A percentile compares a stretch with the other conserved stretches of the same genome.
These are phyloP conservation scores for Ensete glaucum DNA, from an alignment of 176 grass and related monocot genomes.

Conservation along the genomic window DNA sequence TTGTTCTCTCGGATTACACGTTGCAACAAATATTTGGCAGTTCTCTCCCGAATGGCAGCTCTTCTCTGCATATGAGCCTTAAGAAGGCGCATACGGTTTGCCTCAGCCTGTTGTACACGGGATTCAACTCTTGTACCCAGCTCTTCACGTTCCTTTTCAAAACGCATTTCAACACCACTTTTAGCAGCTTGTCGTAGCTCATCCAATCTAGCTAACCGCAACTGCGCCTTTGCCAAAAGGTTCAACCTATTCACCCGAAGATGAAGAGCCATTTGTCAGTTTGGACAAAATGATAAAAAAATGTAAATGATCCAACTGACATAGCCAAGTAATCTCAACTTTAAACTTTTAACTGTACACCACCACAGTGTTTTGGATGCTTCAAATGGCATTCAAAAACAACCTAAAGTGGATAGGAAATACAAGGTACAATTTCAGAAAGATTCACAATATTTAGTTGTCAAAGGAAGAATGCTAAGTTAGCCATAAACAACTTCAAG, in stretches of 20 bases:
- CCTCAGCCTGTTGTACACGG: slow-evolving; percentile 77
- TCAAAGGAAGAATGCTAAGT: no score
- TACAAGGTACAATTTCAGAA: no score
- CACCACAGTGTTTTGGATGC: no score
- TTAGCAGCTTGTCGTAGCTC: slow-evolving; percentile 81
- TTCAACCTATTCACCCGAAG: slow-evolving; percentile 33
- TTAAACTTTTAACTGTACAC: no score
- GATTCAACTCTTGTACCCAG: slow-evolving; percentile 79
- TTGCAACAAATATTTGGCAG: slow-evolving; percentile 45
- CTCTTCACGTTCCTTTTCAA: slow-evolving; percentile 88
- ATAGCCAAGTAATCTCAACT: no score
- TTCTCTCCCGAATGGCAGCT: slow-evolving; percentile 74
- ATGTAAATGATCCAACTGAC: no score
- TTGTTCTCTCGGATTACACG: slow-evolving; percentile 53
- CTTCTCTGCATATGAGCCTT: slow-evolving; percentile 53
- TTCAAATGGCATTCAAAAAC: no score
- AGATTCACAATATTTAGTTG: no score
- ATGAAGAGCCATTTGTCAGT: not conserved
- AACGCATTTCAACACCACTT: slow-evolving; percentile 58
- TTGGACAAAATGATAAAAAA: not conserved
- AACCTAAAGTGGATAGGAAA: no score
- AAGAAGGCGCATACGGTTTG: slow-evolving; percentile 66
- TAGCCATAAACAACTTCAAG: no score
- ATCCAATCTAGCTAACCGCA: slow-evolving; percentile 67
- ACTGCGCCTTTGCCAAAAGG: slow-evolving; percentile 72